Conservation (phyloP, 2,329 filamentous ascomycete species). For the Cercospora beticola region DNA sequence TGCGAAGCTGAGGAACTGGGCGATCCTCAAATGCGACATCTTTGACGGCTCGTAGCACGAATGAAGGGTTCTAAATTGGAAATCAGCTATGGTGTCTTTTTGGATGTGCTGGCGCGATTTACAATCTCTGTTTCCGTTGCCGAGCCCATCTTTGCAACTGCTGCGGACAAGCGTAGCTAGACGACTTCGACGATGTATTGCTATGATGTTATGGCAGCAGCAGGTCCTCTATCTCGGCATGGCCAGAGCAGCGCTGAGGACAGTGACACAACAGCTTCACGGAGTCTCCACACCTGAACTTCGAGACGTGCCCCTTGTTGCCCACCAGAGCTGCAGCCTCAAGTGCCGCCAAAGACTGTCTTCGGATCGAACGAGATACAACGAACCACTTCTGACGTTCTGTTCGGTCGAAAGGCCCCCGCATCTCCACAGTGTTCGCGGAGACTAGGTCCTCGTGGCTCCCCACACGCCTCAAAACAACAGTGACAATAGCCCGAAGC, state of each 20-base stretch:
- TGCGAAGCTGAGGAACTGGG: slow-evolving; percentile 65
- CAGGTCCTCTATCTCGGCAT: neutral
- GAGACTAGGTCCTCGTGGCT: neutral
- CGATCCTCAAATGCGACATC: slow-evolving; percentile 71
- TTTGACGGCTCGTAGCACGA: slow-evolving; percentile 71
- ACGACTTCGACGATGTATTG: neutral
- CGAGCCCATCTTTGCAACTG: neutral
- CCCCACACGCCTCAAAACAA: neutral
- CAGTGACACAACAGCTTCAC: neutral
- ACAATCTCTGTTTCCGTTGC: neutral
- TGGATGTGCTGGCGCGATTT: neutral
- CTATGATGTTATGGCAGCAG: neutral
- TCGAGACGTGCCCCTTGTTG: neutral
- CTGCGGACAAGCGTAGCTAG: neutral
- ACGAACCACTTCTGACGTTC: neutral
- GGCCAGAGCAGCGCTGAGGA: neutral
- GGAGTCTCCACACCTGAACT: neutral
- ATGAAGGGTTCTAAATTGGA: slow-evolving; percentile 68
- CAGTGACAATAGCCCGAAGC: neutral
- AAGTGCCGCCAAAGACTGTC: neutral
- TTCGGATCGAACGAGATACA: neutral
- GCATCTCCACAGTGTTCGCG: neutral
- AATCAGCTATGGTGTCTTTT: neutral
- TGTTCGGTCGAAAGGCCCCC: neutral
- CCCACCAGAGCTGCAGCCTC: neutral